Conservation (phyloP, 352 stramenopile species). For the Globisporangium iwayamae region DNA sequence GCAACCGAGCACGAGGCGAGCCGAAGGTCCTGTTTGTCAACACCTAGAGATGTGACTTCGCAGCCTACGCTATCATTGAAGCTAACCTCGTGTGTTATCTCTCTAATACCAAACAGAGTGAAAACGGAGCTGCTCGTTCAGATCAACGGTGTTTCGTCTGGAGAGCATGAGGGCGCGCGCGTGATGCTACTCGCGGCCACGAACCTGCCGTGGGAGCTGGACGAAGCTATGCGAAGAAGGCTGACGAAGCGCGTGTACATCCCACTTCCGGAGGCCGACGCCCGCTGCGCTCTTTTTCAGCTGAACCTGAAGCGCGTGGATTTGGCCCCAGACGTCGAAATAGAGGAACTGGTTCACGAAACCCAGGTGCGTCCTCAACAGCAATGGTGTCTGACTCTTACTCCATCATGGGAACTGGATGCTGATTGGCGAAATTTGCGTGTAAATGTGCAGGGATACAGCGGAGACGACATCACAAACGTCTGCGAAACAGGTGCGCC, state of each 20-base stretch:
- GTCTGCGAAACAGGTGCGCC: conserved; percentile 39
- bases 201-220: conserved; percentile 97
- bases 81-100: background rate
- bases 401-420: background rate
- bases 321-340: conserved; percentile 45
- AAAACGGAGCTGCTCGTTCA: conserved; percentile 99
- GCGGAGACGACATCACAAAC: conserved; percentile 82
- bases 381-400: background rate
- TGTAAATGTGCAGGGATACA: conserved; percentile 50
- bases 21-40: conserved; percentile 38
- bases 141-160: conserved; percentile 92
- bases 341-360: conserved; percentile 49
- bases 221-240: conserved; percentile 87
- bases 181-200: conserved; percentile 94
- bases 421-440: background rate
- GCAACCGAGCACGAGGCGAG: conserved; percentile 80
- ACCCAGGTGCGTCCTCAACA: conserved; percentile 34
- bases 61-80: background rate
- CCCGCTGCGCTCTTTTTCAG: conserved; percentile 28
- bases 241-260: conserved; percentile 90
- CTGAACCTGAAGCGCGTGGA: conserved; percentile 34
- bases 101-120: conserved; percentile 60
- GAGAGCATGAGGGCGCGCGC: conserved; percentile 65
- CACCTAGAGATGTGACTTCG: background rate
- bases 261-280: conserved; percentile 15